A percentile compares a stretch with the other conserved stretches of the same genome.
These are phyloP conservation scores for Ottelia alismoides DNA, from an alignment of 106 monocot genomes.

Conservation along the genomic window DNA sequence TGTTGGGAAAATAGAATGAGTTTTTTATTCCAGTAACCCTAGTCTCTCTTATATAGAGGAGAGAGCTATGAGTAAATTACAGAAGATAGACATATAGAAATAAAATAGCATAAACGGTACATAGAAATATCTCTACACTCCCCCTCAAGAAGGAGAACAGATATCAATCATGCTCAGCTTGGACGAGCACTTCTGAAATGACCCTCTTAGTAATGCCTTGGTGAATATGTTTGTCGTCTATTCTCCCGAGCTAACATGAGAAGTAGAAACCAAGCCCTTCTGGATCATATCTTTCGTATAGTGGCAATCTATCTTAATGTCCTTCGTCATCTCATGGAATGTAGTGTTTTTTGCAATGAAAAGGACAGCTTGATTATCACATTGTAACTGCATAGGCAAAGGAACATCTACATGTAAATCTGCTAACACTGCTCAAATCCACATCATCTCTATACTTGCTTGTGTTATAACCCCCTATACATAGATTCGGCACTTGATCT, in stretches of 20 bases:
- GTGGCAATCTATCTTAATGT: not conserved
- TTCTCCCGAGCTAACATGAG: not conserved
- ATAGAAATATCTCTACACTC: not conserved
- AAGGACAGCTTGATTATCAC: not conserved
- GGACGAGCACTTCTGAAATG: not conserved
- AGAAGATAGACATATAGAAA: no score
- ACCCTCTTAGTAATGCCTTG: not conserved
- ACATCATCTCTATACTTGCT: not conserved
- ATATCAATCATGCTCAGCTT: not conserved
- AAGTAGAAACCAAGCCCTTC: not conserved
- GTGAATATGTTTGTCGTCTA: not conserved
- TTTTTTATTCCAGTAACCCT: no score
- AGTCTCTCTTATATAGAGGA: no score
- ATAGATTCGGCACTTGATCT: not conserved
- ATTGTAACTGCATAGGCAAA: not conserved
- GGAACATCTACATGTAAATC: not conserved
- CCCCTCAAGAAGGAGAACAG: not conserved
- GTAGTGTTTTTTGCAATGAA: not conserved
- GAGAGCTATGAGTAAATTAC: no score
- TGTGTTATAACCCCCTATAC: not conserved
- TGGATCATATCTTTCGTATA: not conserved
- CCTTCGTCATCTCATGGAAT: not conserved
- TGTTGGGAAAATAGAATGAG: no score
- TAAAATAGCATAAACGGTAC: not conserved
- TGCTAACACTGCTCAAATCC: not conserved